Conservation (phyloP, 1,139 yeast genomes). For the Hyphopichia khmerensis region DNA sequence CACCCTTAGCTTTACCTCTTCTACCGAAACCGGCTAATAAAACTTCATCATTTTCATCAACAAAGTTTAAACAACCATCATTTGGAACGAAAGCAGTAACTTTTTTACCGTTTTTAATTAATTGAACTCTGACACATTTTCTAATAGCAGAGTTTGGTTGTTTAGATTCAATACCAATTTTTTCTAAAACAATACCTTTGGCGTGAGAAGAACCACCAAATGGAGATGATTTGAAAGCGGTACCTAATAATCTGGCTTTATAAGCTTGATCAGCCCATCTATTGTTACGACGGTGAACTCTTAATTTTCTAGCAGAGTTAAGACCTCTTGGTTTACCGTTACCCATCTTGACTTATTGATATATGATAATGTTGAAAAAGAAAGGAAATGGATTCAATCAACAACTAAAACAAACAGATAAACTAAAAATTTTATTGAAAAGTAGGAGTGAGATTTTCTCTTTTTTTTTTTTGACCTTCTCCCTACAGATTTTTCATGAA, state of each 20-base stretch:
- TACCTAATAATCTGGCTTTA: constrained; percentile 98
- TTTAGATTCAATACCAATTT: constrained; percentile 99
- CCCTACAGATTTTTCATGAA: background rate
- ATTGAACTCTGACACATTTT: constrained; percentile 99
- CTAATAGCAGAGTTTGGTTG: constrained; percentile 99
- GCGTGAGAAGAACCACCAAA: constrained; percentile 99
- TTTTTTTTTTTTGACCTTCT: background rate
- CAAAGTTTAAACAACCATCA: constrained; percentile 99
- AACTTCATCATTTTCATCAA: constrained; percentile 99
- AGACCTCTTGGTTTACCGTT: constrained; percentile 97
- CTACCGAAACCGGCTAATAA: constrained; percentile 99
- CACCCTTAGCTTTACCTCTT: constrained; percentile 99
- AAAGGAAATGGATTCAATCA: background rate
- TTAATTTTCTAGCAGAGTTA: constrained; percentile 99
- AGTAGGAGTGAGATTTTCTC: constrained; percentile 1
- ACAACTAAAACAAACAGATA: background rate
- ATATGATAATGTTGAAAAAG: background rate
- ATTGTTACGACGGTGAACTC: constrained; percentile 99
- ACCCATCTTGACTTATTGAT: constrained; percentile 55
- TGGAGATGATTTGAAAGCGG: constrained; percentile 99
- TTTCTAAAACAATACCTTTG: constrained; percentile 99
- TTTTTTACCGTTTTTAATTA: constrained; percentile 99
- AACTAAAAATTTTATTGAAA: background rate
- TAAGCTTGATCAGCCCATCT: constrained; percentile 99
- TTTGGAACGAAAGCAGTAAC: constrained; percentile 99